phyloP scores from a whole-genome alignment of 805 yeast genomes.

The Blastobotrys muscicola region DNA sequence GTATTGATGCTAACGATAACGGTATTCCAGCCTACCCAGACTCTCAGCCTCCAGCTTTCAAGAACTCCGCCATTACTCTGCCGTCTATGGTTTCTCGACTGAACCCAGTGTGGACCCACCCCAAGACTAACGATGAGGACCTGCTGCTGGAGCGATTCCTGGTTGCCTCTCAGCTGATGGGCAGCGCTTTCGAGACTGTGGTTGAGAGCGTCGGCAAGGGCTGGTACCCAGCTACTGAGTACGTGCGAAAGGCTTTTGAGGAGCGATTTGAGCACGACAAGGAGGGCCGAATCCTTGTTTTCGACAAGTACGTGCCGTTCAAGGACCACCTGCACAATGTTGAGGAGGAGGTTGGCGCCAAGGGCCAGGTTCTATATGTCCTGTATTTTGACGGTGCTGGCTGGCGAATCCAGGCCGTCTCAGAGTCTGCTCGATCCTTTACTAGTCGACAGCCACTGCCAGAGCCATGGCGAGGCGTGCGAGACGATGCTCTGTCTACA shows the following conservation, averaged over 20 bases:
- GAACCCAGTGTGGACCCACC: slow-evolving; percentile 80
- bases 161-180: slow-evolving; percentile 75
- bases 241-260: slow-evolving; percentile 63
- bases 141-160: slow-evolving; percentile 57
- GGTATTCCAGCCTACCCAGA: slow-evolving; percentile 69
- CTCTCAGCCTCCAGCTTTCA: slow-evolving; percentile 52
- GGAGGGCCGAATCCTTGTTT: slow-evolving; percentile 64
- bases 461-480: slow-evolving; percentile 87
- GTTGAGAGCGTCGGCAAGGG: slow-evolving; percentile 67
- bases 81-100: slow-evolving; percentile 70
- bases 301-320: slow-evolving; percentile 86
- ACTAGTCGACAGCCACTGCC: slow-evolving; percentile 83
- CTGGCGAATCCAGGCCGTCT: slow-evolving; percentile 89
- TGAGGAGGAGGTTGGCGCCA: slow-evolving; percentile 41
- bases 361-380: slow-evolving; percentile 58
- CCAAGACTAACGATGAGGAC: slow-evolving; percentile 43
- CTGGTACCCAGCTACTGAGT: slow-evolving; percentile 83
- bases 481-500: slow-evolving; percentile 73
- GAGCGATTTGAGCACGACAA: slow-evolving; percentile 50
- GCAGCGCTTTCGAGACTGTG: slow-evolving; percentile 59
- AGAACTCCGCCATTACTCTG: slow-evolving; percentile 62
- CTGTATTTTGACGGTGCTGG: slow-evolving; percentile 64
- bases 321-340: slow-evolving; percentile 77
- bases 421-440: slow-evolving; percentile 69
- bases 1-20: slow-evolving; percentile 93